Evolutionary conservation across 2,329 filamentous ascomycete genomes (phyloP).

Genomic region (Leptographium radiaticola): DNA sequence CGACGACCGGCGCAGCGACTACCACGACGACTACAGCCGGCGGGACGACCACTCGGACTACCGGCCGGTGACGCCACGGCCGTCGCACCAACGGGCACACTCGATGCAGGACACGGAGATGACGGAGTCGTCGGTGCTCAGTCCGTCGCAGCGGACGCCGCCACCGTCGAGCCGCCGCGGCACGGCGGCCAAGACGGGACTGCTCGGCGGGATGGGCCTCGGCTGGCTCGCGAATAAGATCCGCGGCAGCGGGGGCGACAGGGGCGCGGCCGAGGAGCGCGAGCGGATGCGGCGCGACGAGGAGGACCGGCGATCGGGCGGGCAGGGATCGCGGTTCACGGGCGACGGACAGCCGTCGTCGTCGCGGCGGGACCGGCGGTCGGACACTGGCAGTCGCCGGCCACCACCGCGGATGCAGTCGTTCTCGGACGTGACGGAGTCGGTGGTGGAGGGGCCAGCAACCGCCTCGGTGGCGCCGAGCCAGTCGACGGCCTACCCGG

Average conservation of each 20-base stretch:
- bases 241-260: constrained; percentile 30
- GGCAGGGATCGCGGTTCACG: constrained; percentile 51
- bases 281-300: constrained; percentile 31
- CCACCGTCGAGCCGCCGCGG: constrained; percentile 21
- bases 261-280: constrained; percentile 24
- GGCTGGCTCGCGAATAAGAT: constrained; percentile 57
- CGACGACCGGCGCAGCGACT: background rate
- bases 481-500: background rate
- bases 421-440: constrained; percentile 18
- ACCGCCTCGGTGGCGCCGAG: background rate
- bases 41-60: too few species aligned
- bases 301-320: constrained; percentile 43
- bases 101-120: constrained; percentile 29
- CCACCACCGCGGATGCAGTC: constrained; percentile 9
- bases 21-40: constrained; percentile 18
- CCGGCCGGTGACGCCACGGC: constrained; percentile 32
- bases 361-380: constrained; percentile 22
- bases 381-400: constrained; percentile 10
- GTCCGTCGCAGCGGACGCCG: constrained; percentile 44
- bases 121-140: constrained; percentile 46
- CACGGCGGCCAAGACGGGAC: constrained; percentile 38
- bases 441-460: constrained; percentile 24
- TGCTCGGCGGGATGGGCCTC: constrained; percentile 49
- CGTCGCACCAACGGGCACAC: constrained; percentile 30
- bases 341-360: constrained; percentile 50